phyloP scores from a whole-genome alignment of 441 rosid genomes.

The Jatropha podagrica region DNA sequence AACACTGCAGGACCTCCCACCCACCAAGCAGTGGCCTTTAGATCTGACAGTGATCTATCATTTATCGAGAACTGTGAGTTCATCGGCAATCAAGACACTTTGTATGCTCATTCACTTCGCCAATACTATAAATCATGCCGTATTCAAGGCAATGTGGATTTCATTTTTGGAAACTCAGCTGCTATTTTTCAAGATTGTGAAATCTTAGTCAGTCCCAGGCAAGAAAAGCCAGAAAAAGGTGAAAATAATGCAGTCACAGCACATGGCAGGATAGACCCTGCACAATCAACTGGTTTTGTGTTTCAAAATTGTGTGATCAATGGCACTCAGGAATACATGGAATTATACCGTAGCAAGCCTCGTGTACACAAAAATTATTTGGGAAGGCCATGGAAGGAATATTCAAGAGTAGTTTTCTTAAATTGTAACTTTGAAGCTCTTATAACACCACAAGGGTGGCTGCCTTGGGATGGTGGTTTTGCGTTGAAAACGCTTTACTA shows the following conservation, averaged over 20 bases:
- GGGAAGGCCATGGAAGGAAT: slow-evolving; percentile 97
- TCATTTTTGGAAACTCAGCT: slow-evolving; percentile 91
- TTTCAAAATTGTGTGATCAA: slow-evolving; percentile 70
- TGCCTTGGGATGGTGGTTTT: slow-evolving; percentile 72
- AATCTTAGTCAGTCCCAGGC: slow-evolving; percentile 61
- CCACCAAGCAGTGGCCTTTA: slow-evolving; percentile 92
- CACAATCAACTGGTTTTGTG: slow-evolving; percentile 75
- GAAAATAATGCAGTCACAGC: slow-evolving; percentile 78
- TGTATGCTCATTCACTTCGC: slow-evolving; percentile 86
- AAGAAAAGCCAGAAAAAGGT: slow-evolving; percentile 57
- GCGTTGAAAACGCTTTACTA: slow-evolving; percentile 74
- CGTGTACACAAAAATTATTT: slow-evolving; percentile 59
- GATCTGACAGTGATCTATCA: slow-evolving; percentile 82
- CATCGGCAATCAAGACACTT: slow-evolving; percentile 86
- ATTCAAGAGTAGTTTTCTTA: slow-evolving; percentile 68
- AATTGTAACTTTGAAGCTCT: slow-evolving; percentile 54
- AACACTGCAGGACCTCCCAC: slow-evolving; percentile 86
- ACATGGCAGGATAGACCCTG: slow-evolving; percentile 84
- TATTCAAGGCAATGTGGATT: slow-evolving; percentile 84
- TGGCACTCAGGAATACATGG: slow-evolving; percentile 78
- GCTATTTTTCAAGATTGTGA: slow-evolving; percentile 64
- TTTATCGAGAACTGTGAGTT: slow-evolving; percentile 78
- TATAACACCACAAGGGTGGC: slow-evolving; percentile 65
- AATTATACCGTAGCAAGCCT: slow-evolving; percentile 53
- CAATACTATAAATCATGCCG: slow-evolving; percentile 83